Evolutionary conservation across 2,329 filamentous ascomycete species (phyloP).

Genomic region (Arthroderma sp.): DNA sequence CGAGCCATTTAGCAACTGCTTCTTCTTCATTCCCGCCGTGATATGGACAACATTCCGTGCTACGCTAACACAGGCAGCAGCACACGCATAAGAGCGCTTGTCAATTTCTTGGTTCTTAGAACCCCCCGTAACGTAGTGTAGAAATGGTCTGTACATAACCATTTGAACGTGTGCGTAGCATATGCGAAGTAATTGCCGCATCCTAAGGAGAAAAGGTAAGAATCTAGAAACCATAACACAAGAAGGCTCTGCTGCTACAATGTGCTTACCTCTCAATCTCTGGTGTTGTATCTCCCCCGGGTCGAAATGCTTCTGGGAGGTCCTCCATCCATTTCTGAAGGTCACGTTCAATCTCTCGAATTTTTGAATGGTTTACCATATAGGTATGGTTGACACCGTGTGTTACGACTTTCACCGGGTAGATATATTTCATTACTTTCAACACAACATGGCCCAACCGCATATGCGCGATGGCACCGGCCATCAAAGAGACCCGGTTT

Average conservation of each 20-base stretch:
- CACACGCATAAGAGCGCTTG: slow-evolving; percentile 51
- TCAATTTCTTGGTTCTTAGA: slow-evolving; percentile 41
- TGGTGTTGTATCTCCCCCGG: slow-evolving; percentile 60
- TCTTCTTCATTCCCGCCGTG: slow-evolving; percentile 49
- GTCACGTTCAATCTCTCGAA: slow-evolving; percentile 51
- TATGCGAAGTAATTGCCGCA: slow-evolving; percentile 48
- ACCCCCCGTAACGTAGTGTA: slow-evolving; percentile 47
- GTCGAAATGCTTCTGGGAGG: slow-evolving; percentile 63
- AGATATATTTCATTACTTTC: slow-evolving; percentile 52
- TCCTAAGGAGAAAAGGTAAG: slow-evolving; percentile 30
- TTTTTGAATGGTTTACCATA: slow-evolving; percentile 50
- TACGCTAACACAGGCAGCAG: slow-evolving; percentile 52
- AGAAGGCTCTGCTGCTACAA: slow-evolving; percentile 25
- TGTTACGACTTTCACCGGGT: slow-evolving; percentile 44
- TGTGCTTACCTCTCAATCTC: slow-evolving; percentile 65
- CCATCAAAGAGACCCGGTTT: slow-evolving; percentile 43
- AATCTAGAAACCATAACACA: slow-evolving; percentile 19
- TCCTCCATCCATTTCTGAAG: slow-evolving; percentile 50
- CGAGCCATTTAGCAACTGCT: slow-evolving; percentile 46
- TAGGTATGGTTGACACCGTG: slow-evolving; percentile 41
- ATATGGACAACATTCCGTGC: slow-evolving; percentile 55
- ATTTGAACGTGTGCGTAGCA: slow-evolving; percentile 52
- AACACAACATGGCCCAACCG: slow-evolving; percentile 43
- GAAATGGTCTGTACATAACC: slow-evolving; percentile 51
- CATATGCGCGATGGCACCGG: slow-evolving; percentile 48